These are phyloP conservation scores for Suhomyces sp. DNA, from an alignment of 805 yeast genomes.

Conservation along the genomic window DNA sequence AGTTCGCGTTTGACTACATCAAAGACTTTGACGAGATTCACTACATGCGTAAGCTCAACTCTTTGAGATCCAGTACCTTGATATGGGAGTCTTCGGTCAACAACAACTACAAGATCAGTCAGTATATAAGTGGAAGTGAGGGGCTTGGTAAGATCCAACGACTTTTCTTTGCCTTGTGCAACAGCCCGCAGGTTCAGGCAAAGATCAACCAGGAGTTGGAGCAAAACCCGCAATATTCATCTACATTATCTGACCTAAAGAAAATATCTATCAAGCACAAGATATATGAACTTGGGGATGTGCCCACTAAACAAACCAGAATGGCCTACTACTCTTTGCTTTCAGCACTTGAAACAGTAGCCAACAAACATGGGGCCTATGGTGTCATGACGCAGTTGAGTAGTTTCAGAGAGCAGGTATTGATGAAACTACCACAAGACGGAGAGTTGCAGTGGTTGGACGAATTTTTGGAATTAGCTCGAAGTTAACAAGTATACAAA, in stretches of 20 bases:
- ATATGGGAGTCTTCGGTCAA: constrained; percentile 38
- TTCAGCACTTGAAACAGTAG: not conserved
- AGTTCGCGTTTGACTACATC: constrained; percentile 36
- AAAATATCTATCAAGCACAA: constrained; percentile 30
- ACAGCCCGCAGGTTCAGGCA: constrained; percentile 13
- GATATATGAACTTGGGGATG: constrained; percentile 19
- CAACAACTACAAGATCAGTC: constrained; percentile 10
- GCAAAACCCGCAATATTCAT: constrained; percentile 10
- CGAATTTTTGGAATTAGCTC: not conserved
- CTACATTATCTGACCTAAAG: constrained; percentile 27
- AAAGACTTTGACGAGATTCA: constrained; percentile 18
- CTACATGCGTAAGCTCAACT: constrained; percentile 20
- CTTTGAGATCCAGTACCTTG: constrained; percentile 25
- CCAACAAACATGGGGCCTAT: not conserved
- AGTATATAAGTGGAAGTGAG: constrained; percentile 13
- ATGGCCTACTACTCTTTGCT: constrained; percentile 14
- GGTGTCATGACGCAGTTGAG: not conserved
- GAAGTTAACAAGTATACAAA: not conserved
- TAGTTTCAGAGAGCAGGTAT: constrained; percentile 6
- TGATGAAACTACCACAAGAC: constrained; percentile 4
- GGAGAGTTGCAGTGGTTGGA: not conserved
- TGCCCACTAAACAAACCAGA: constrained; percentile 8
- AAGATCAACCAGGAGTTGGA: constrained; percentile 13
- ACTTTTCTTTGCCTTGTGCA: constrained; percentile 23
- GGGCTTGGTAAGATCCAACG: constrained; percentile 22